Percentiles rank a stretch among this genome's conserved stretches.
Conservation (phyloP, 2,329 filamentous ascomycete species). For the Tolypocladium tundrense region DNA sequence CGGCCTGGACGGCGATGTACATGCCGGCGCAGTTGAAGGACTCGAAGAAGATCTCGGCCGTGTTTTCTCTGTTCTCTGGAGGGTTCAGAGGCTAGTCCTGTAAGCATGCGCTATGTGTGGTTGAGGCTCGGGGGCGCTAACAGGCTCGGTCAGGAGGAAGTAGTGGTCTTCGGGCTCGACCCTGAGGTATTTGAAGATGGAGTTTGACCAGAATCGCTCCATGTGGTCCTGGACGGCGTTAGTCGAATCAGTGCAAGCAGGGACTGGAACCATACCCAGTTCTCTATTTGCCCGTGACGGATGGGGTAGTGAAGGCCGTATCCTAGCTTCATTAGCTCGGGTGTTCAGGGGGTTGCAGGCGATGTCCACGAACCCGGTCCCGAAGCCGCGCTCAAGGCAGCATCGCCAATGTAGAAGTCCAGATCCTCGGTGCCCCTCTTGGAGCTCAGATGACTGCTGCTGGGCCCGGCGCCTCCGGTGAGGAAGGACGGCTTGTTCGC, state of each 20-base stretch:
- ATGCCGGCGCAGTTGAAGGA: slow-evolving; percentile 99
- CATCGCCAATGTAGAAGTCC: slow-evolving; percentile 98
- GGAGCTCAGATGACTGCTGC: slow-evolving; percentile 64
- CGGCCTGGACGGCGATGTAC: slow-evolving; percentile 97
- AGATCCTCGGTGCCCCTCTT: slow-evolving; percentile 97
- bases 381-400: slow-evolving; percentile 72
- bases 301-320: slow-evolving; percentile 98
- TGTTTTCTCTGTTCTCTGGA: slow-evolving; percentile 97
- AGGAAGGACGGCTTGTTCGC: slow-evolving; percentile 93
- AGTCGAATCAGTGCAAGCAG: slow-evolving; percentile 8
- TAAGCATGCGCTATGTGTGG: not conserved
- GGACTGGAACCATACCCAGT: slow-evolving; percentile 59
- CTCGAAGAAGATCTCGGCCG: slow-evolving; percentile 99
- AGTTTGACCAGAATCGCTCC: slow-evolving; percentile 99
- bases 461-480: slow-evolving; percentile 75
- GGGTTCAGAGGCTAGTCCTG: slow-evolving; percentile 77
- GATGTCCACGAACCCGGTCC: slow-evolving; percentile 59
- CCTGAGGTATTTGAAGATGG: slow-evolving; percentile 98
- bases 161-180: slow-evolving; percentile 98
- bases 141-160: slow-evolving; percentile 94
- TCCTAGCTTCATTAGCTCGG: slow-evolving; percentile 35
- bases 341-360: slow-evolving; percentile 2
- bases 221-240: slow-evolving; percentile 68
- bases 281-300: slow-evolving; percentile 95
- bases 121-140: slow-evolving; percentile 34